Evolutionary conservation across 1,284 basidiomycete genomes (phyloP).

Genomic region (Puccinia coronata): DNA sequence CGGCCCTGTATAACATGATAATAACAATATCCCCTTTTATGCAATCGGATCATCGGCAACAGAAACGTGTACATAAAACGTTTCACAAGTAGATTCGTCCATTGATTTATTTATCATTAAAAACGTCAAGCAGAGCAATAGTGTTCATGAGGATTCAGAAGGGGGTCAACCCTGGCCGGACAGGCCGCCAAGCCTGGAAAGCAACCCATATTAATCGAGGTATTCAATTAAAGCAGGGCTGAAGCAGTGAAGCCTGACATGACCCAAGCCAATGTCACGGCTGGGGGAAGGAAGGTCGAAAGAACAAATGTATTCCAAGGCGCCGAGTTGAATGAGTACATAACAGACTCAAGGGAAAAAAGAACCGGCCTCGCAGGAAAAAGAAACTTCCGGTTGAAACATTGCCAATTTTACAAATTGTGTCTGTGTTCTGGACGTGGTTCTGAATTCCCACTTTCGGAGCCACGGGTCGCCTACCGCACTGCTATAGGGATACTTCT

Average conservation of each 20-base stretch:
- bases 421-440: not conserved
- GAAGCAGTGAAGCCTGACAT: not conserved
- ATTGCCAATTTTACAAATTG: conserved; percentile 27
- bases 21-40: not conserved
- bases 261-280: not conserved
- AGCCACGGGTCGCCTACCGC: not conserved
- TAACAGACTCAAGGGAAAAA: not conserved
- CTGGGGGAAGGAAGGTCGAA: not conserved
- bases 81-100: no score
- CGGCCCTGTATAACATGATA: no score
- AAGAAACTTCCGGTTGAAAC: not conserved
- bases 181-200: not conserved
- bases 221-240: not conserved
- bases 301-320: not conserved
- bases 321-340: not conserved
- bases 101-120: not conserved
- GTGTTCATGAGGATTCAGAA: not conserved
- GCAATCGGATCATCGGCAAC: not conserved
- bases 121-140: not conserved
- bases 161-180: not conserved
- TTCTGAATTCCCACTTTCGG: conserved; percentile 21
- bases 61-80: no score
- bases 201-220: not conserved
- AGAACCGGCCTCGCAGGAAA: not conserved
- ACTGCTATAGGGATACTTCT: not conserved